A percentile compares a stretch with the other conserved stretches of the same genome.
These are phyloP conservation scores for Metarhizium robertsii DNA, from an alignment of 2,329 filamentous ascomycete genomes.

Conservation along the genomic window DNA sequence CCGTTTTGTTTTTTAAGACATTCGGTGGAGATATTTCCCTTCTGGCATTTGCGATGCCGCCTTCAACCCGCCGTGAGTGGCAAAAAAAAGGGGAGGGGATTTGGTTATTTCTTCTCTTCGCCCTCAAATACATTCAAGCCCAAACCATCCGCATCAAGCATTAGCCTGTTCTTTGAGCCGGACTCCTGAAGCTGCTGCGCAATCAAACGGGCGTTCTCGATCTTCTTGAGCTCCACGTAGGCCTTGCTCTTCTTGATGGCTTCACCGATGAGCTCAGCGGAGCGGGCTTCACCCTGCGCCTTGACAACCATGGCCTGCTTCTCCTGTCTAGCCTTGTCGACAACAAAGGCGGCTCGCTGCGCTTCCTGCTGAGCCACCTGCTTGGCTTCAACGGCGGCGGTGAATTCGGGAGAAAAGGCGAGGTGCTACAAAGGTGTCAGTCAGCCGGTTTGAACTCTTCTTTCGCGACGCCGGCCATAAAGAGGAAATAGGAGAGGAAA, in stretches of 20 bases:
- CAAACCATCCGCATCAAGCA: constrained; percentile 83
- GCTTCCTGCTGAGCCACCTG: constrained; percentile 83
- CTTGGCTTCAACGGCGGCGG: constrained; percentile 63
- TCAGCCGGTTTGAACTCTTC: background rate
- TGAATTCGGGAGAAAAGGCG: constrained; percentile 66
- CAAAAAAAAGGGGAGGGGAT: background rate
- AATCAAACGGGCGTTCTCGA: constrained; percentile 89
- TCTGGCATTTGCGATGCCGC: background rate
- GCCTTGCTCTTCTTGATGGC: constrained; percentile 99
- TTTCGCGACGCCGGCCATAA: background rate
- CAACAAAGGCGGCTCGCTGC: constrained; percentile 91
- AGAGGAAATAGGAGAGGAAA: background rate
- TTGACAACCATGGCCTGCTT: constrained; percentile 98
- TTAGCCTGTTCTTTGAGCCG: constrained; percentile 83
- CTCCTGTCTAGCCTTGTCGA: constrained; percentile 98
- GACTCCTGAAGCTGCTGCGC: constrained; percentile 80
- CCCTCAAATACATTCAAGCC: constrained; percentile 74
- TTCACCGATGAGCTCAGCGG: constrained; percentile 94
- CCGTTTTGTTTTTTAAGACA: background rate
- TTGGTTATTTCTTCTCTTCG: constrained; percentile 32
- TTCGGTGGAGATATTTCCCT: constrained; percentile 5
- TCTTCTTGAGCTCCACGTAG: constrained; percentile 94
- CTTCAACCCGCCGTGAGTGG: background rate
- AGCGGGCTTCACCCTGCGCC: constrained; percentile 97
- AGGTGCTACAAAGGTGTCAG: constrained; percentile 41